Base-by-base conservation (phyloP, 2,329 filamentous ascomycete species). In the Coniochaeta sp. region DNA sequence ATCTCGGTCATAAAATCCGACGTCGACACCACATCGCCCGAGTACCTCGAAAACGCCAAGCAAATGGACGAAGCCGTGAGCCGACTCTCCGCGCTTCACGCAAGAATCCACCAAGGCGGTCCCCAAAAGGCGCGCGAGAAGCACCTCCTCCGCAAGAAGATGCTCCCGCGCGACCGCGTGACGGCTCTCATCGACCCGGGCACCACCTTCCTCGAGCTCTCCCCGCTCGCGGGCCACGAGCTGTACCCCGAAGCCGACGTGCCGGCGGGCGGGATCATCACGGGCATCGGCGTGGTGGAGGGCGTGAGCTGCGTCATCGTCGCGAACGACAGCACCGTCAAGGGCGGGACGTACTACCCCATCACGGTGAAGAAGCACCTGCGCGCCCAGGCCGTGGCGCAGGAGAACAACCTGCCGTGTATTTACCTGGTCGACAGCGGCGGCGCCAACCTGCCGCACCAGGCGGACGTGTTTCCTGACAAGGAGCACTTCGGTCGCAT, bases 341-440 rank as follows among this genome's bases (percentile, higher is more conserved):
- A 97, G 72, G 92, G 92, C 50, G 92, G 92, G 22, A 95, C 92
- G 1, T 99, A 99, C 71, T 97, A 92, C 65, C 92, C 92, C 1
- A 90, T 97, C 60, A 99, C 92, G 0, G 89, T 97, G 53, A 96
- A 96, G 75, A 99, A 99, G 76, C 94, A 97, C 68, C 76, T 97
- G 14, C 83, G 92, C 56, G 92, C 92, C 4, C 94, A 99, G 69
- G 85, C 87, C 26, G 87, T 97, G 57, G 92, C 92, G 0, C 82
- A 89, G 58, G 89, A 97, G 67, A 97, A 97, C 68, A 85, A 79
- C 42, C 68, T 85, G 35, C 82, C 82, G 82, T 97, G 92, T 69
- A 89, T 99, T 66, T 99, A 97, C 71, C 79, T 99, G 22, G 94
- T 97, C 52, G 92, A 99, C 67, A 96, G 91, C 5, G 92, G 94